Base-by-base conservation (phyloP, 176 grass and related monocot species). In the Otatea glauca region DNA sequence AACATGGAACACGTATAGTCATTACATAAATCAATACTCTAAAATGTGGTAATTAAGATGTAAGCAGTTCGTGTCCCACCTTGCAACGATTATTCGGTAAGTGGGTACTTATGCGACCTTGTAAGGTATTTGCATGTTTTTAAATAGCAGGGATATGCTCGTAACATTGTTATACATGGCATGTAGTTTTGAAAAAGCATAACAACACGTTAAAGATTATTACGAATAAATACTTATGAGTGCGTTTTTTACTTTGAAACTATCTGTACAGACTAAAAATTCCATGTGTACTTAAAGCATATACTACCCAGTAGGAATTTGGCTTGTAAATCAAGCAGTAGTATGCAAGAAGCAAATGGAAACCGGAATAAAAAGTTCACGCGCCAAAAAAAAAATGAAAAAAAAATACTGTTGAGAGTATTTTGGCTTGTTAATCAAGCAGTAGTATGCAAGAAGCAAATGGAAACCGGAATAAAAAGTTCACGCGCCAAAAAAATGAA, bases 401-500 rank as follows among this genome's bases (percentile, higher is more conserved):
- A 16, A 9, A 0, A 0, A 2, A 13, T 20, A 8, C 10, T 85
- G 79, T 82, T 92, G 76, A 88, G 75, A 86, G 85, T 85, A n/a
- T n/a, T 62, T 29, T 62, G 9, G 59, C 58, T n/a, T 58, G 0
- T 58, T 58, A n/a, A 58, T 9, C 55, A n/a, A 8, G 6, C 11
- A 3, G 47, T 15, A 14, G 3, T 49, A 14, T 49, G 3, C 12
- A 49, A 49, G 13, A 13, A 49, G 13, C 4, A 49, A 15, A 12
- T 15, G 47, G 47, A 11, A 0, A 45, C 48, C 4, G 4, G 14
- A 39, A 39, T 6, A 39, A 37, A 37, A 37, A 37, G 47, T 48
- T 13, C 3, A 4, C 47, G 4, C 4, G 47, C 47, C 7, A 9
- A 3, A 25, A 12, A 37, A 42, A 68, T 7, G 5, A 18, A 65